Evolutionary conservation across 1,139 yeast species (phyloP).

Genomic region (Debaryomyces fabryi): DNA sequence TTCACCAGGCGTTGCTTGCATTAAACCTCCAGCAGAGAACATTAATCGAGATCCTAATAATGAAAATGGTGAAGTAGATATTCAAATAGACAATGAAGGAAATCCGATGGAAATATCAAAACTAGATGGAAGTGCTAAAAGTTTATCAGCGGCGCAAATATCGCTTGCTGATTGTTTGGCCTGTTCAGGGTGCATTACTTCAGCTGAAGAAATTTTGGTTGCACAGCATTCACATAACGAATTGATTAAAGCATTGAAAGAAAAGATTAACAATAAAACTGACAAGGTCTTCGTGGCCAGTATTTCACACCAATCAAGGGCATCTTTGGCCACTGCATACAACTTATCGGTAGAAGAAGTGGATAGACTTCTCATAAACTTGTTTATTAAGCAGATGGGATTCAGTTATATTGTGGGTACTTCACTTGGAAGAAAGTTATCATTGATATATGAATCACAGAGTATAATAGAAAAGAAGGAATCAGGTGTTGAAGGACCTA

Average conservation of each 20-base stretch:
- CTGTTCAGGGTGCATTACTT: slow-evolving; percentile 95
- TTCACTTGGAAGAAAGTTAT: slow-evolving; percentile 74
- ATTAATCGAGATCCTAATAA: slow-evolving; percentile 15
- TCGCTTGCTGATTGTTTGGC: slow-evolving; percentile 93
- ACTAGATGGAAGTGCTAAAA: slow-evolving; percentile 53
- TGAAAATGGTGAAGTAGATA: slow-evolving; percentile 52
- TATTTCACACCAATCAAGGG: slow-evolving; percentile 83
- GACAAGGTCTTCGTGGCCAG: slow-evolving; percentile 66
- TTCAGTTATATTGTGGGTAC: slow-evolving; percentile 82
- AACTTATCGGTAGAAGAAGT: slow-evolving; percentile 52
- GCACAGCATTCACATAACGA: slow-evolving; percentile 90
- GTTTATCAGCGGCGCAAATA: slow-evolving; percentile 80
- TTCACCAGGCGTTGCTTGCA: slow-evolving; percentile 92
- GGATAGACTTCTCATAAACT: slow-evolving; percentile 61
- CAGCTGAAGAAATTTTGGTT: slow-evolving; percentile 91
- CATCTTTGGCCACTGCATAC: slow-evolving; percentile 76
- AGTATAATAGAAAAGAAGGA: slow-evolving; percentile 42
- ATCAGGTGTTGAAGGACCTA: slow-evolving; percentile 37
- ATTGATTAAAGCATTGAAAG: slow-evolving; percentile 59
- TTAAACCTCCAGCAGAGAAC: slow-evolving; percentile 56
- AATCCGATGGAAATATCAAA: slow-evolving; percentile 68
- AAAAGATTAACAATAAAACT: slow-evolving; percentile 23
- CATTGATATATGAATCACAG: slow-evolving; percentile 61
- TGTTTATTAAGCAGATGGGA: slow-evolving; percentile 64
- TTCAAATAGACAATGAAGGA: slow-evolving; percentile 68